phyloP scores from a whole-genome alignment of 108 stramenopile species.

The Stephanodiscus triporus region DNA sequence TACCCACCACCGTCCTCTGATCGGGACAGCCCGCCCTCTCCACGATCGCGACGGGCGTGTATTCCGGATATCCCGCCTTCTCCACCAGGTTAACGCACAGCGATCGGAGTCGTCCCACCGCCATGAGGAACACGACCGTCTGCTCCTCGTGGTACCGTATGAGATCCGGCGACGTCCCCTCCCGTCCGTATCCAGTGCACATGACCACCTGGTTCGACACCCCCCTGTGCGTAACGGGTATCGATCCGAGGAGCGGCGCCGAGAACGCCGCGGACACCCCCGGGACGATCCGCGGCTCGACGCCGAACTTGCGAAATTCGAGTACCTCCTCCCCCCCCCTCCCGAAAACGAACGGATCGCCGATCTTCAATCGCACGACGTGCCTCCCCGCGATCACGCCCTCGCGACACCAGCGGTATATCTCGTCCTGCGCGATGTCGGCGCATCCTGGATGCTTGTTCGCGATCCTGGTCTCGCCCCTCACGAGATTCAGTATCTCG shows the following conservation, averaged over 20 bases:
- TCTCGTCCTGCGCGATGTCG: slow-evolving; percentile 92
- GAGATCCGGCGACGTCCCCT: slow-evolving; percentile 81
- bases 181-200: slow-evolving; percentile 90
- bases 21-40: slow-evolving; percentile 84
- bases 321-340: slow-evolving; percentile 97
- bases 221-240: slow-evolving; percentile 97
- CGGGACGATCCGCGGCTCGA: slow-evolving; percentile 79
- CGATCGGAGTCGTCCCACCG: slow-evolving; percentile 77
- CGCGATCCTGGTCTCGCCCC: slow-evolving; percentile 83
- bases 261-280: slow-evolving; percentile 95
- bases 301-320: slow-evolving; percentile 84
- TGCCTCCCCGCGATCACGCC: slow-evolving; percentile 80
- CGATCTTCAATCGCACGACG: slow-evolving; percentile 97
- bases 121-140: slow-evolving; percentile 92
- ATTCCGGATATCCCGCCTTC: slow-evolving; percentile 70
- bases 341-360: slow-evolving; percentile 97
- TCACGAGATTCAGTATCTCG: slow-evolving; percentile 80
- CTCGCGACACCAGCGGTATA: slow-evolving; percentile 90
- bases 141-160: slow-evolving; percentile 87
- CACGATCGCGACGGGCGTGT: slow-evolving; percentile 86
- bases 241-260: slow-evolving; percentile 92
- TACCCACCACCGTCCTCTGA: slow-evolving; percentile 84
- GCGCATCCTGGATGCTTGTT: slow-evolving; percentile 95
- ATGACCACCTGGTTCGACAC: slow-evolving; percentile 94
- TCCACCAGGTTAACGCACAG: slow-evolving; percentile 60